These are phyloP conservation scores for Naegleria gruberi DNA, from an alignment of 208 protist species.

Conservation along the genomic window DNA sequence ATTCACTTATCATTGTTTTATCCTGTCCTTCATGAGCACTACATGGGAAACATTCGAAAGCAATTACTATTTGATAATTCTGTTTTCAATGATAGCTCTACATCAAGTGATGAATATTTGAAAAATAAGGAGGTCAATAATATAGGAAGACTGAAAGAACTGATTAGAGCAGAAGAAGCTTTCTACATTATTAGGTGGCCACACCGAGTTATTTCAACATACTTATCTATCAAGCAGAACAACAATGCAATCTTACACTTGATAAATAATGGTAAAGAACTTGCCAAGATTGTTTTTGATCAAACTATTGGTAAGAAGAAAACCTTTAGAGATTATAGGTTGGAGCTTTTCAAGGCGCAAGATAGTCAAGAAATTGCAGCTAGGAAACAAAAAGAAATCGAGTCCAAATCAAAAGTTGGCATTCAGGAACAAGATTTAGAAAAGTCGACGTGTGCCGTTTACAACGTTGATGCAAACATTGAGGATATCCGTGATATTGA, in stretches of 20 bases:
- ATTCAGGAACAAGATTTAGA: not conserved
- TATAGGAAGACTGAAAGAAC: not conserved
- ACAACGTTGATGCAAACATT: not conserved
- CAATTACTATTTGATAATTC: not conserved
- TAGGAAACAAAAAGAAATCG: not conserved
- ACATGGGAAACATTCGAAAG: not conserved
- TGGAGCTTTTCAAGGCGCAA: not conserved
- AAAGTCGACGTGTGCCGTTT: not conserved
- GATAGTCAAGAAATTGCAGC: not conserved
- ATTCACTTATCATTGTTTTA: not conserved
- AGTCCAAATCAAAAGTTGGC: not conserved
- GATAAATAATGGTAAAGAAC: not conserved
- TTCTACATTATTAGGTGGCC: not conserved
- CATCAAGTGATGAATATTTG: not conserved
- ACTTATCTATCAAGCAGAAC: not conserved
- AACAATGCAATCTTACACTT: not conserved
- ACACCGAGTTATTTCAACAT: not conserved
- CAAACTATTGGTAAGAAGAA: not conserved
- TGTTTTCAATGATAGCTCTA: not conserved
- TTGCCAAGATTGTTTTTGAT: not conserved
- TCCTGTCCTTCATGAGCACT: not conserved
- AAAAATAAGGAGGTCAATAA: not conserved
- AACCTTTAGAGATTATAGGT: not conserved
- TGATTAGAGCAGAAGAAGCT: not conserved
- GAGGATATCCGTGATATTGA: not conserved